Percentiles rank a stretch among this genome's conserved stretches.
Evolutionary conservation across 331 rosid genomes (phyloP).

Genomic region (Cydonia oblonga): DNA sequence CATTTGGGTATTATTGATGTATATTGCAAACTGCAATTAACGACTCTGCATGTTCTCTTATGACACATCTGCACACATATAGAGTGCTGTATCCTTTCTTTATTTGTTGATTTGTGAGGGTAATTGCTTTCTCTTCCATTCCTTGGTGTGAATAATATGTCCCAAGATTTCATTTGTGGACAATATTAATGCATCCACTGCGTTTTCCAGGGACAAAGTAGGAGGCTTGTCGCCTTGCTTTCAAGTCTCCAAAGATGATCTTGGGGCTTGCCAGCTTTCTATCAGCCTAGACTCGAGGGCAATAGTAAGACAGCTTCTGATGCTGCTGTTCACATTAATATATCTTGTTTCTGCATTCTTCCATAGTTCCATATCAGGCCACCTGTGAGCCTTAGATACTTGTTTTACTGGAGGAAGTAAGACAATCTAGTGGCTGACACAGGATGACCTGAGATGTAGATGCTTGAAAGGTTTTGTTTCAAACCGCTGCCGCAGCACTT

Average conservation of each 20-base stretch:
- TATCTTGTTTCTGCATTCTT: constrained; percentile 31
- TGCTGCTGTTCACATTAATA: constrained; percentile 21
- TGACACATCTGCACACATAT: background rate
- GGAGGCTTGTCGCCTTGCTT: constrained; percentile 55
- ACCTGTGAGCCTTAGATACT: constrained; percentile 41
- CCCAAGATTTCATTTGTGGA: constrained; percentile 8
- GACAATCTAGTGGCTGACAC: constrained; percentile 35
- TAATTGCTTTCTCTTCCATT: background rate
- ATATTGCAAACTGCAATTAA: background rate
- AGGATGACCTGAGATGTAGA: constrained; percentile 30
- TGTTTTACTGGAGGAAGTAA: constrained; percentile 40
- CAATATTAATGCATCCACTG: constrained; percentile 51
- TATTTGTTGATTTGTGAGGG: background rate
- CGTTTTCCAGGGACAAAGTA: constrained; percentile 58
- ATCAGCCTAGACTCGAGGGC: constrained; percentile 27
- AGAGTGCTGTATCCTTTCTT: background rate
- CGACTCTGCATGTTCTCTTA: background rate
- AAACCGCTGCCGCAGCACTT: constrained; percentile 18
- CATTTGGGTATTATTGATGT: constrained; percentile 9
- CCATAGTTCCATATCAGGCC: constrained; percentile 22
- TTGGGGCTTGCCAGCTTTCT: constrained; percentile 32
- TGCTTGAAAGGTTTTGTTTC: constrained; percentile 25
- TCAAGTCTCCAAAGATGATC: constrained; percentile 41
- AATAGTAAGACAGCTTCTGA: constrained; percentile 27
- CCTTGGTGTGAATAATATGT: constrained; percentile 1